A percentile compares a stretch with the other conserved stretches of the same genome.
Evolutionary conservation across 345 rosid genomes (phyloP).

Genomic region (Angophora floribunda): DNA sequence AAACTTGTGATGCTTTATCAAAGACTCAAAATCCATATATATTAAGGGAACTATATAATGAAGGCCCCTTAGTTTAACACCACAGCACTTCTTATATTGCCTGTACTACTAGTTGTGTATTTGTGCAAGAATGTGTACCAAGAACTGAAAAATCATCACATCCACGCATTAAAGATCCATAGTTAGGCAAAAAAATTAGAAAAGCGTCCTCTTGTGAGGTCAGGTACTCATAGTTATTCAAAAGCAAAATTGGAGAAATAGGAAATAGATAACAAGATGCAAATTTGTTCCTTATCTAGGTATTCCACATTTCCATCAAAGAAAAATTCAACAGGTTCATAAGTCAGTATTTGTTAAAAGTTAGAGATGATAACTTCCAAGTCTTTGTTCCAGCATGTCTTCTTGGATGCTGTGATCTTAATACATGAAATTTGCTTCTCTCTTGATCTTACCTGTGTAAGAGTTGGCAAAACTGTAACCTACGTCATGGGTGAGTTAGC

Average conservation of each 20-base stretch:
- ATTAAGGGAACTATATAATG: not conserved
- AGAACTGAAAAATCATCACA: not conserved
- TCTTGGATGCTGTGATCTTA: not conserved
- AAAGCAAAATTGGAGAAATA: not conserved
- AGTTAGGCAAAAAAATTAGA: not conserved
- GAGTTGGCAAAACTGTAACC: not conserved
- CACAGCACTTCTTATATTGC: not conserved
- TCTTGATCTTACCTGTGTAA: not conserved
- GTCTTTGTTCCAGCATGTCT: not conserved
- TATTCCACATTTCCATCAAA: not conserved
- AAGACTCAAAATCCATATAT: not conserved
- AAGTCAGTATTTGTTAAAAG: not conserved
- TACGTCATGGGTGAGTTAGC: not conserved
- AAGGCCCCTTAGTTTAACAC: not conserved
- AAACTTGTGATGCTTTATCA: not conserved
- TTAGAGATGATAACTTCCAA: not conserved
- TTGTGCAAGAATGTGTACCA: not conserved
- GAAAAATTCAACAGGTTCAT: not conserved
- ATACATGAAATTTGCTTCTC: not conserved
- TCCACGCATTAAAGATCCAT: not conserved
- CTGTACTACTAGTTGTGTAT: not conserved
- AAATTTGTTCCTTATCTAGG: not conserved
- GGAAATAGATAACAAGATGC: not conserved
- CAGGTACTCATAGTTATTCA: not conserved
- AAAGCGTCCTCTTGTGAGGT: not conserved